Conservation (phyloP, 179 eudicot genomes). For the Beta macrorhiza region DNA sequence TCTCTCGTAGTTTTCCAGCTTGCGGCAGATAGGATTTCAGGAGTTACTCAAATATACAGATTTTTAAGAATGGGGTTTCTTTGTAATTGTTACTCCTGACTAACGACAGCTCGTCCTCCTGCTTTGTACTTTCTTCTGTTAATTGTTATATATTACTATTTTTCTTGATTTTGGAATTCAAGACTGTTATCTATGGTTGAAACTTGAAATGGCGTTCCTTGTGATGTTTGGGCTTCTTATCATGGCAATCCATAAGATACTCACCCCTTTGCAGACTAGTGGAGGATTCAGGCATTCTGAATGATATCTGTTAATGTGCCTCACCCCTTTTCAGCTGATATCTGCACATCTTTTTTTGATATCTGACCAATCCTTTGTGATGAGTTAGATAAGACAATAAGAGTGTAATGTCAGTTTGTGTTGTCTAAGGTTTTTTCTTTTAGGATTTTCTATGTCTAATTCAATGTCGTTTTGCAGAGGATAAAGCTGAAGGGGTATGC, state of each 20-base stretch:
- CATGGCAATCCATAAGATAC: background rate
- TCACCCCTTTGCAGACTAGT: background rate
- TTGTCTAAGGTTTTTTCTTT: background rate
- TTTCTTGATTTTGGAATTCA: no score
- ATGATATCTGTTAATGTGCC: background rate
- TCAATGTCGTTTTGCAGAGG: conserved; percentile 40
- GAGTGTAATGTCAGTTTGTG: background rate
- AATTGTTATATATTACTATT: no score
- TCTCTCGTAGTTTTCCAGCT: no score
- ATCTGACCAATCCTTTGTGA: background rate
- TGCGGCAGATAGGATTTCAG: no score
- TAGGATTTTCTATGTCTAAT: background rate
- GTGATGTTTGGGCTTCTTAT: background rate
- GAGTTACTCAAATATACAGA: no score
- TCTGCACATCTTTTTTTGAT: background rate
- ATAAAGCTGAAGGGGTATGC: conserved; percentile 53
- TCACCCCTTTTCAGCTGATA: background rate
- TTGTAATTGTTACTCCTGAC: background rate
- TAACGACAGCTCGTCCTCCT: background rate
- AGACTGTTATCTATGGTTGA: no score
- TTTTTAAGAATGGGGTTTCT: background rate
- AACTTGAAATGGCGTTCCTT: background rate
- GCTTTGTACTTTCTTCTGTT: background rate
- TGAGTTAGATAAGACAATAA: background rate
- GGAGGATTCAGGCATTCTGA: background rate